These are phyloP conservation scores for Tetrastigma voinierianum DNA, from an alignment of 164 flowering plant species.

Conservation along the genomic window DNA sequence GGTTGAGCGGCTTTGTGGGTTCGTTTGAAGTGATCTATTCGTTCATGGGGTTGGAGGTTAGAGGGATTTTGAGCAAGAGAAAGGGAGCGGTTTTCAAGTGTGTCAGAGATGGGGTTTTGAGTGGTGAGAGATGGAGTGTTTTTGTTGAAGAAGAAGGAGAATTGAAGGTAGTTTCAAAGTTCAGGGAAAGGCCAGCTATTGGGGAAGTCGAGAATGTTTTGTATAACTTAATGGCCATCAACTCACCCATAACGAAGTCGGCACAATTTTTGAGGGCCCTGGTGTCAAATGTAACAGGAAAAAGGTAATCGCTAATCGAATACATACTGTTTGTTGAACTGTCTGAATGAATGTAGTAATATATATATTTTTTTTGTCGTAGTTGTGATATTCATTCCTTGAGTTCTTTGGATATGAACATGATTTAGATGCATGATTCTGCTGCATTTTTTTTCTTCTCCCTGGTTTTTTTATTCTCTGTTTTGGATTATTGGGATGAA, in stretches of 20 bases:
- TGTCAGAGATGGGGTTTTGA: conserved; percentile 59
- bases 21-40: conserved; percentile 85
- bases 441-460: no score
- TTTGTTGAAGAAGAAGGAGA: conserved; percentile 75
- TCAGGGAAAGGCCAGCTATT: conserved; percentile 61
- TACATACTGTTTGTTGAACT: background rate
- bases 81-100: conserved; percentile 68
- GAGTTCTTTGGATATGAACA: background rate
- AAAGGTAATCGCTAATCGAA: conserved; percentile 27
- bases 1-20: conserved; percentile 50
- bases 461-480: no score
- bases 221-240: conserved; percentile 81
- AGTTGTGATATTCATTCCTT: background rate
- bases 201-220: conserved; percentile 77
- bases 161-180: conserved; percentile 61
- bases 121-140: conserved; percentile 66
- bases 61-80: conserved; percentile 69
- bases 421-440: no score
- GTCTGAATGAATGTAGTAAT: conserved; percentile 1
- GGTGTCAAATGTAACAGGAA: conserved; percentile 72
- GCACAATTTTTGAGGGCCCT: conserved; percentile 68
- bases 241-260: conserved; percentile 84
- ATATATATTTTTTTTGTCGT: background rate
- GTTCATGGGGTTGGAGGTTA: conserved; percentile 76
- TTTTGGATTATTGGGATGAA: no score